A percentile compares a stretch with the other conserved stretches of the same genome.
Evolutionary conservation across 208 protist species (phyloP).

Genomic region (Trypanosoma theileri): DNA sequence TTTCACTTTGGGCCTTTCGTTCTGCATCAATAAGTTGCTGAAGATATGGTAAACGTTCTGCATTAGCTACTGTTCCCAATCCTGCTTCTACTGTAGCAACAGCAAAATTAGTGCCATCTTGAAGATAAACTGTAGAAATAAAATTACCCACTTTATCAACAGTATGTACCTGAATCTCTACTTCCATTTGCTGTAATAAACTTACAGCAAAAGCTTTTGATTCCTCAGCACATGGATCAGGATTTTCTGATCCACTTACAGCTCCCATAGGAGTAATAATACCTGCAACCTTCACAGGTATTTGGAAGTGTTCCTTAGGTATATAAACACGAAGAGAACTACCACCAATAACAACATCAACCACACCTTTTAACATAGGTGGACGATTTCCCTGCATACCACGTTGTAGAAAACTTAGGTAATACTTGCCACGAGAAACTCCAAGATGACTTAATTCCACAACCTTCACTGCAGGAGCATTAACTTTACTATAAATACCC

Average conservation of each 20-base stretch:
- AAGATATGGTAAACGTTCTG: constrained; percentile 66
- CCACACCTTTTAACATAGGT: constrained; percentile 65
- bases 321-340: constrained; percentile 88
- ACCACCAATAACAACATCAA: constrained; percentile 79
- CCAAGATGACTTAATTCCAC: constrained; percentile 85
- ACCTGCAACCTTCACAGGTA: constrained; percentile 82
- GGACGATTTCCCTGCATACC: constrained; percentile 86
- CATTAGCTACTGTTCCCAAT: constrained; percentile 76
- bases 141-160: constrained; percentile 87
- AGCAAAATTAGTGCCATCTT: constrained; percentile 70
- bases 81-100: constrained; percentile 71
- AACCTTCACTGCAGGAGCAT: constrained; percentile 52
- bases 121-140: constrained; percentile 61
- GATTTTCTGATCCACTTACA: constrained; percentile 33
- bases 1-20: constrained; percentile 43
- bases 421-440: constrained; percentile 76
- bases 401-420: constrained; percentile 87
- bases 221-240: constrained; percentile 75
- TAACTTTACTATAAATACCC: constrained; percentile 50
- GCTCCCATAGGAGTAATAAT: constrained; percentile 72
- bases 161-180: constrained; percentile 83
- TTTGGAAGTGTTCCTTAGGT: constrained; percentile 86
- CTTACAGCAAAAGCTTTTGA: constrained; percentile 68
- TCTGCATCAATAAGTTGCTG: constrained; percentile 78
- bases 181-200: constrained; percentile 76